Evolutionary conservation across 306 rosid species (phyloP), one percentile per base, ranked within the genome.

Genomic region (Morella rubra): DNA sequence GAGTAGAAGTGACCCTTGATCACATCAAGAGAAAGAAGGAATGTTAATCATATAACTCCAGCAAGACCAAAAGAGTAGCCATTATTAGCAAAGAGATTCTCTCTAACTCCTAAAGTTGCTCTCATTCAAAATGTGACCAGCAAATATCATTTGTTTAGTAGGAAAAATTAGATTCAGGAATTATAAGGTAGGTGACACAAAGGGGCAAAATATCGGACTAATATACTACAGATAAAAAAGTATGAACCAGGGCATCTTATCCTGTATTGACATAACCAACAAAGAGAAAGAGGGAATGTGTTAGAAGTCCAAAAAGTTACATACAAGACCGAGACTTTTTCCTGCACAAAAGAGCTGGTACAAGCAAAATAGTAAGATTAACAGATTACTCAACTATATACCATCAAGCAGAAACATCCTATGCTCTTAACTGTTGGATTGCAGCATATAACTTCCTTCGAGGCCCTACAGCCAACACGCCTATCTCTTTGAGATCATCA

Each of bases 401-500:
- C 32, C 16, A 27, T 81, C 74, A 72, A 18, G 67, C 78, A 66
- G 66, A 74, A 72, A 40, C 47, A 42, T 75, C 61, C 13, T 60
- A 74, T 60, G 46, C 76, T 56, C 68, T 79, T 52, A 79, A 60
- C 69, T 67, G 81, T 76, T 66, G 79, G 66, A 79, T 83, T 67
- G 84, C 86, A 20, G 69, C 58, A 14, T 71, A 83, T 84, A 83
- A 59, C 59, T 76, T 83, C 50, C 83, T 78, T 15, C 87, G 71
- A 53, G 84, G 64, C 68, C 87, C 87, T 54, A 80, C 84, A 44
- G 84, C 72, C 19, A 69, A 70, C 32, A 84, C 68, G 6, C 87
- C 87, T 22, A 84, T 84, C 61, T 84, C 87, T 77, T 84, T 84
- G 59, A 84, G 87, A 84, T 84, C 87, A 61, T 84, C 84, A 53